phyloP scores from a whole-genome alignment of 2,329 filamentous ascomycete genomes.

The Fusarium decemcellulare region DNA sequence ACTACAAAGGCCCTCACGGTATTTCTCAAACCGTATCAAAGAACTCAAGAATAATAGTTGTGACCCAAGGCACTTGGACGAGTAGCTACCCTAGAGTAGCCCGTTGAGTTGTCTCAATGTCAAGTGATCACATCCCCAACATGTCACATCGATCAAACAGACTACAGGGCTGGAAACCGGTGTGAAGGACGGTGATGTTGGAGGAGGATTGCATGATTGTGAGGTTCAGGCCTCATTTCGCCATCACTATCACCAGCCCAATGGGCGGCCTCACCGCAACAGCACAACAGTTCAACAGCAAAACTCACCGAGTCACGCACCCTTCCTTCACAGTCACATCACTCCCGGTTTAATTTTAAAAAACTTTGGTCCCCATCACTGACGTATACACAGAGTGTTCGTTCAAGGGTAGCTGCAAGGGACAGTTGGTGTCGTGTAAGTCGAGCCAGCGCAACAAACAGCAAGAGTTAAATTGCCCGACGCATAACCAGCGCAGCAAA shows the following conservation, averaged over 20 bases:
- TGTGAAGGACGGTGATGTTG: neutral
- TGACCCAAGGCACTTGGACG: too few species aligned
- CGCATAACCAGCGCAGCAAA: constrained; percentile 31
- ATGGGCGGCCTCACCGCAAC: constrained; percentile 37
- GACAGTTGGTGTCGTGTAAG: constrained; percentile 38
- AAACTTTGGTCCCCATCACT: constrained; percentile 11
- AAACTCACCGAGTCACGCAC: neutral
- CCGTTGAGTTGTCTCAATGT: too few species aligned
- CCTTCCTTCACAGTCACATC: constrained; percentile 9
- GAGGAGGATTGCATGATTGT: neutral
- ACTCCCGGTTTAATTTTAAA: constrained; percentile 7
- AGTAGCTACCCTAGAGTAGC: too few species aligned
- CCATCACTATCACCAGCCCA: too few species aligned
- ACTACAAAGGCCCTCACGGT: too few species aligned
- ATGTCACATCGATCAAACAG: too few species aligned
- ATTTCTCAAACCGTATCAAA: too few species aligned
- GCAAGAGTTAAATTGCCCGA: constrained; percentile 14
- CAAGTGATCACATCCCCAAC: too few species aligned
- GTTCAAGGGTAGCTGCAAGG: constrained; percentile 36
- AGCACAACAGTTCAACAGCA: neutral
- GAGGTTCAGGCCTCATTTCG: too few species aligned
- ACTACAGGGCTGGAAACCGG: too few species aligned
- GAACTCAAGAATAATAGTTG: too few species aligned
- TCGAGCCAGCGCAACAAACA: constrained; percentile 30
- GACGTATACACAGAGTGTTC: constrained; percentile 1